Evolutionary conservation across 163 green algal species (phyloP).

Genomic region (Scenedesmus sp.): DNA sequence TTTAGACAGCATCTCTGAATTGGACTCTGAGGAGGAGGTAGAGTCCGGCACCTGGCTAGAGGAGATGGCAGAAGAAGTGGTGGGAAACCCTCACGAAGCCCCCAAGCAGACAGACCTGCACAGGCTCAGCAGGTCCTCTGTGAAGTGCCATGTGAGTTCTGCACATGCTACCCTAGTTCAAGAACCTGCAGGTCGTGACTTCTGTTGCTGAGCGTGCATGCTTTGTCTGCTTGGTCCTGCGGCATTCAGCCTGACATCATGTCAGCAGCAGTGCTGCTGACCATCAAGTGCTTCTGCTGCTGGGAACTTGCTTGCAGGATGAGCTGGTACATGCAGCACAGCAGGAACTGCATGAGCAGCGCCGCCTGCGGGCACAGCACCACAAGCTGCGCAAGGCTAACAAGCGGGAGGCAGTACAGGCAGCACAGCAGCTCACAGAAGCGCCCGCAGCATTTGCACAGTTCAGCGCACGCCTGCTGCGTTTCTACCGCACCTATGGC

Average conservation of each 20-base stretch:
- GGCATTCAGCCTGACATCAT: not conserved
- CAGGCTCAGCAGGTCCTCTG: not conserved
- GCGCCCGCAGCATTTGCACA: not conserved
- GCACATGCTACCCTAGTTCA: no score
- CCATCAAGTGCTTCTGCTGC: not conserved
- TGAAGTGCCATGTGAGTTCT: not conserved
- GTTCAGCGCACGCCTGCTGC: slow-evolving; percentile 19
- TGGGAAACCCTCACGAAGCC: not conserved
- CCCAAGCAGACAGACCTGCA: not conserved
- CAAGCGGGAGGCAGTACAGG: slow-evolving; percentile 9
- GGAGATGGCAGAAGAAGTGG: not conserved
- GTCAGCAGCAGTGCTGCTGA: not conserved
- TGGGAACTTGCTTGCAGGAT: not conserved
- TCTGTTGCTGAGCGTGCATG: not conserved
- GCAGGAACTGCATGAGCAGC: slow-evolving; percentile 19
- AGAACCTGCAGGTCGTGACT: not conserved
- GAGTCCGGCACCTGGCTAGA: not conserved
- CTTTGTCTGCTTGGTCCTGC: no score
- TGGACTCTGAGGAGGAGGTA: not conserved
- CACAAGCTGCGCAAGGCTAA: slow-evolving; percentile 27
- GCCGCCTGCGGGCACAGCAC: not conserved
- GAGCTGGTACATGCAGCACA: slow-evolving; percentile 33
- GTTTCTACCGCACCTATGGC: slow-evolving; percentile 21
- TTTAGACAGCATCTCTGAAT: not conserved
- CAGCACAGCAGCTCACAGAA: not conserved